Evolutionary conservation across 257 asterid genomes (phyloP), one percentile per base, ranked within the genome.

Genomic region (Leonotis leonurus): DNA sequence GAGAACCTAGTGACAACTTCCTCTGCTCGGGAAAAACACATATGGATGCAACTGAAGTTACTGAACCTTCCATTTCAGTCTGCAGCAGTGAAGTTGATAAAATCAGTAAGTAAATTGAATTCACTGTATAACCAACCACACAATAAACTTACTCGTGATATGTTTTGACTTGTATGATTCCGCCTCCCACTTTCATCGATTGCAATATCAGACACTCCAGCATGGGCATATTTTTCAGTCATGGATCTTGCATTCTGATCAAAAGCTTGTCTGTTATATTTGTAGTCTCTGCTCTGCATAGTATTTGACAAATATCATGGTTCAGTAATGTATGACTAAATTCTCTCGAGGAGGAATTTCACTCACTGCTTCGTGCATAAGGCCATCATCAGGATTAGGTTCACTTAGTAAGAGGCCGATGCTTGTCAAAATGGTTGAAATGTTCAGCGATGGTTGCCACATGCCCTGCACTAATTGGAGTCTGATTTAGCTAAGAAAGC

Each of bases 301-400:
- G 22, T 35, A 55, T 53, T 54, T 43, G 63, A 65, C 24, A 65
- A 24, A 56, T 48, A 50, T 51, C 18, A 51, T 33, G 65, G 64
- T 58, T 13, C 17, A 48, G 56, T 66, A 43, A 12, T 18, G 17
- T 29, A 41, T 10, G 39, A 37, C 10, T 33, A n/a, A 3, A 33
- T 52, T 46, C 40, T 59, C 46, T 40, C 26, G 48, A 32, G 51
- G 46, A 48, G 40, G 13, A 67, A 61, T 17, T 65, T 55, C 52
- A 78, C 95, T 79, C 68, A 89, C 97, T 71, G 81, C 94, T 48
- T 89, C 97, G 57, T 83, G 87, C 97, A 86, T 89, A 69, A 89
- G 83, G 50, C 97, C 94, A 75, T 89, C 97, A 61, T 89, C 97
- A 29, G 95, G 97, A 74, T 89, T 89, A 52, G 97, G 97, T 67